These are phyloP conservation scores for Maudiozyma barnettii DNA, from an alignment of 805 yeast species.

Conservation along the genomic window DNA sequence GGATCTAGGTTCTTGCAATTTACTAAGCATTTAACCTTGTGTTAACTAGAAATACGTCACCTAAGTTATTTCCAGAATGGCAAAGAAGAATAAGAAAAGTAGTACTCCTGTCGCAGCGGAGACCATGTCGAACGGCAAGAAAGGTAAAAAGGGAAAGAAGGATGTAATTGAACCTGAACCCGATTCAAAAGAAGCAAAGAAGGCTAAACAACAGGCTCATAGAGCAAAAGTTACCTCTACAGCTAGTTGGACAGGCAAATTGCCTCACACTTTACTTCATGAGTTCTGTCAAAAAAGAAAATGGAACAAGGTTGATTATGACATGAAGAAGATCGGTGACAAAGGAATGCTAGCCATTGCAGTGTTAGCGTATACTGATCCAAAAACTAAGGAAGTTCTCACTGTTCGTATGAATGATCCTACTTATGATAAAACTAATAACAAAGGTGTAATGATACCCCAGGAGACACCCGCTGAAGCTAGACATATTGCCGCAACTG, in stretches of 20 bases:
- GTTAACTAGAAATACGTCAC: no score
- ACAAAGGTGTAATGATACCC: conserved; percentile 42
- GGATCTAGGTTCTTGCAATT: no score
- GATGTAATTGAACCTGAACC: conserved; percentile 7
- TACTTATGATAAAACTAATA: conserved; percentile 32
- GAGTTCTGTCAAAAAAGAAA: conserved; percentile 81
- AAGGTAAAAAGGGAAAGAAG: conserved; percentile 13
- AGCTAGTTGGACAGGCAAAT: conserved; percentile 88
- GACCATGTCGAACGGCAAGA: neutral
- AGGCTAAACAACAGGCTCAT: conserved; percentile 25
- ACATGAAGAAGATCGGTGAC: conserved; percentile 43
- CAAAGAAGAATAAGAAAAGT: conserved; percentile 14
- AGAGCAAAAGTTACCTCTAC: conserved; percentile 53
- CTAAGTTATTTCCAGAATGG: conserved; percentile 9
- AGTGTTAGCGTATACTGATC: conserved; percentile 60
- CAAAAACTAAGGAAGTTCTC: conserved; percentile 66
- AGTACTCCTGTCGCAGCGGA: conserved; percentile 1
- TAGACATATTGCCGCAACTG: conserved; percentile 82
- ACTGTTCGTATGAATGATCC: conserved; percentile 46
- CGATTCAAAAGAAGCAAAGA: conserved; percentile 12
- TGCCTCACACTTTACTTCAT: conserved; percentile 77
- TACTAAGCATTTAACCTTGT: no score
- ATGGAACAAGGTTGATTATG: conserved; percentile 82
- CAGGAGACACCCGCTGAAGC: conserved; percentile 85
- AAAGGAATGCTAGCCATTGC: conserved; percentile 60